A percentile compares a stretch with the other conserved stretches of the same genome.
Evolutionary conservation across 345 rosid genomes (phyloP).

Genomic region (Linum lewisii): DNA sequence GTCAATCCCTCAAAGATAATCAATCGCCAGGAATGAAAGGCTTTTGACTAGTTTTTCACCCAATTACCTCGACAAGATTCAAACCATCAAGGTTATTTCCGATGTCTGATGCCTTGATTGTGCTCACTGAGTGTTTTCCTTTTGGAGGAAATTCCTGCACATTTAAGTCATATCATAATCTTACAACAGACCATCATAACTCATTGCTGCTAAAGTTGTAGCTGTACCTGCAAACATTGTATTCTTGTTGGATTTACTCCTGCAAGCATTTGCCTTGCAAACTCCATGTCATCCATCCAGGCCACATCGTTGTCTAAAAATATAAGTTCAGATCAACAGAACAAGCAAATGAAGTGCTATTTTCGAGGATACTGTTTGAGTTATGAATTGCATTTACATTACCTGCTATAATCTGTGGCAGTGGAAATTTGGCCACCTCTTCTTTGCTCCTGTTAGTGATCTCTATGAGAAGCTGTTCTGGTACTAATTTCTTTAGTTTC

Average conservation of each 20-base stretch:
- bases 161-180: not conserved
- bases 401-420: conserved; percentile 49
- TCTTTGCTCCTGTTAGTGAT: conserved; percentile 17
- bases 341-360: not conserved
- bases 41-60: too few relatives aligned
- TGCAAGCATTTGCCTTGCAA: conserved; percentile 76
- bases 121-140: conserved; percentile 31
- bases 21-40: too few relatives aligned
- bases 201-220: not conserved
- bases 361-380: not conserved
- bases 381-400: not conserved
- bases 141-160: conserved; percentile 45
- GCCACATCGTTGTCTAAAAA: conserved; percentile 39
- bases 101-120: conserved; percentile 25
- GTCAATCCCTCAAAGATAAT: too few relatives aligned
- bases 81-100: conserved; percentile 42
- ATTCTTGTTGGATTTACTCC: conserved; percentile 71
- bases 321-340: not conserved
- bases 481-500: conserved; percentile 28
- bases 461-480: conserved; percentile 19
- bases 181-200: too few relatives aligned
- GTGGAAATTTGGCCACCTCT: conserved; percentile 25
- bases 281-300: conserved; percentile 73
- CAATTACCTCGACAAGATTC: conserved; percentile 22
- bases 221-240: conserved; percentile 36